Evolutionary conservation across 768 basidiomycete genomes (phyloP), one percentile per base, ranked within the genome.

Genomic region (Baorangia bicolor): DNA sequence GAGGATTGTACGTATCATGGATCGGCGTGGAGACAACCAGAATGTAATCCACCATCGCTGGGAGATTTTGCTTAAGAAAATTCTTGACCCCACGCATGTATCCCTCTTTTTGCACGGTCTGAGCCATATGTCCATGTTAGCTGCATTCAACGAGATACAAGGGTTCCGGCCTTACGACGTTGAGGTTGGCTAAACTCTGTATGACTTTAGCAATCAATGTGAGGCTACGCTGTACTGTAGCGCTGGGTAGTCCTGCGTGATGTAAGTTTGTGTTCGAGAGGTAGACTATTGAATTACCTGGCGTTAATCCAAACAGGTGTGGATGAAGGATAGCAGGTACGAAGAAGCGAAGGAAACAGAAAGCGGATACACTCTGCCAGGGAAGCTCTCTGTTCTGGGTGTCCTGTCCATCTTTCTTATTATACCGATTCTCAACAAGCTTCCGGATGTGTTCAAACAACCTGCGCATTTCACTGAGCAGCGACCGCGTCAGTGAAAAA

Each of bases 241-340:
- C 66, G 51, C 79, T 79, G 4, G 90, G 87, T 54, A 90, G 77
- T 42, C 88, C 89, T 93, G 55, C 4, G 31, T 12, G 34, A 53
- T n/a, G 39, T 63, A 37, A 72, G 62, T 43, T 48, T n/a, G 25
- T 11, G 37, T 14, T 40, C 39, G 9, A 11, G 18, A 13, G 18
- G 37, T n/a, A 20, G 21, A 31, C 31, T 23, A 46, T 56, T 9
- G 45, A 56, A 74, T 31, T 68, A 90, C 91, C 91, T 68, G 84
- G 83, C 61, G 78, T 85, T 49, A 95, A 75, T 25, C 89, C 86
- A 65, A 91, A 94, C 5, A 92, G 73, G 70, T 93, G 89, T 2
- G 93, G 93, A 67, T 91, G 83, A n/a, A 94, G 78, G 54, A 95
- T 89, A 23, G 90, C 93, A 33, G 93, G 94, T 25, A 92, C 90